phyloP scores from a whole-genome alignment of 176 grass and related monocot genomes.

The Oropetium thomaeum region DNA sequence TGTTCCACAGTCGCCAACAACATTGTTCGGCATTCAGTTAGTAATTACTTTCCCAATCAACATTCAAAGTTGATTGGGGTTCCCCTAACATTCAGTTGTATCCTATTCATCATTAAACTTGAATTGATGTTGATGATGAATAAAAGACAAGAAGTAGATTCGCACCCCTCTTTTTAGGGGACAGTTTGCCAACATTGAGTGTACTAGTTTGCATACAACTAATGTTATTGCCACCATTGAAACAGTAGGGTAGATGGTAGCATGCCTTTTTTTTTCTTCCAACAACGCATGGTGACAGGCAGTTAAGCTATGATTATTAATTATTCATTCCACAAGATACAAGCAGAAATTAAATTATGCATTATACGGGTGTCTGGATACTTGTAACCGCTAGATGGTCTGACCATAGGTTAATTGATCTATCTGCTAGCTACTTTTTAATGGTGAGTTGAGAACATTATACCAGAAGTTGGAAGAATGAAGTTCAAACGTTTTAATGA shows the following conservation, averaged over 20 bases:
- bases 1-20: slow-evolving; percentile 1
- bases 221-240: slow-evolving; percentile 5
- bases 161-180: background rate
- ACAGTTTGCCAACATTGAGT: background rate
- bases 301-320: background rate
- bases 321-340: background rate
- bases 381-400: background rate
- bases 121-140: background rate
- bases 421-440: background rate
- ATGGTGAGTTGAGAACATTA: background rate
- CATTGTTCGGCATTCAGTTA: slow-evolving; percentile 4
- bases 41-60: background rate
- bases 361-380: background rate
- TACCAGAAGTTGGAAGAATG: background rate
- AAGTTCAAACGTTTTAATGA: background rate
- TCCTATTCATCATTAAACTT: slow-evolving; percentile 9
- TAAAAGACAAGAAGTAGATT: background rate
- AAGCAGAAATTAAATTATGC: background rate
- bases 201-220: slow-evolving; percentile 17
- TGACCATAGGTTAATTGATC: background rate
- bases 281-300: background rate
- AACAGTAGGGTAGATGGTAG: background rate
- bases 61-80: too few relatives aligned
- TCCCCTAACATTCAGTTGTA: too few relatives aligned
- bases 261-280: background rate